Evolutionary conservation across 2,329 filamentous ascomycete species (phyloP), one percentile per base, ranked within the genome.

Genomic region (Ilyonectria robusta): DNA sequence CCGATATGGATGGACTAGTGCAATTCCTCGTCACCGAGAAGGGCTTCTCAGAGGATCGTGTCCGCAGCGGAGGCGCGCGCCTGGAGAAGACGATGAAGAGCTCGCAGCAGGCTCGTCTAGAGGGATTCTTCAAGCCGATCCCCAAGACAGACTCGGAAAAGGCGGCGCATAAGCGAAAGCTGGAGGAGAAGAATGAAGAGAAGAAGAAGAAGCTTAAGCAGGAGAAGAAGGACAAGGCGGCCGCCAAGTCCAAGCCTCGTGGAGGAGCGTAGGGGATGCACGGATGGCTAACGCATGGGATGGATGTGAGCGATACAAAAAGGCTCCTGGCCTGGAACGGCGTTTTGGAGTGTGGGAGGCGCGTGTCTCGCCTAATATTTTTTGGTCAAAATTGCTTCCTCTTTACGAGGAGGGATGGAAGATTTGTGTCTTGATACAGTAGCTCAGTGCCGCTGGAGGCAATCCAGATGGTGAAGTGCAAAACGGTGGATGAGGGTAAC

Each of bases 191-290:
- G 85, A 86, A 94, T 35, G 94, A 95, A 75, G 93, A 94, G 74
- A 94, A 94, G 82, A 98, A 95, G 85, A 98, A 98, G 88, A 97
- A 95, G 84, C 87, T 92, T 73, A 99, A 98, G 88, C 90, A 93
- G 70, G 94, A 97, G 65, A 95, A 95, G 77, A 98, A 98, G 85
- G 94, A 95, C 72, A 99, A 98, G 88, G 95, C 95, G 72, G 93
- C 93, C 71, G 89, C 90, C 23, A 99, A 98, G 84, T 87, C 92
- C 6, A 97, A 95, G 84, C 95, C 95, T 15, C 90, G 93, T 69
- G 92, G 90, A 23, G 85, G 88, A 35, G 31, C 10, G n/a, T 53
- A 51, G 15, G 26, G 7, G 31, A 33, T 11, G 31, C 31, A 19
- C 26, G 29, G 10, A 42, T 9, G 31, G n/a, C 55, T 4, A 31